Base-by-base conservation (phyloP, 1,139 yeast genomes). In the Kurtzmaniella quercitrusa region DNA sequence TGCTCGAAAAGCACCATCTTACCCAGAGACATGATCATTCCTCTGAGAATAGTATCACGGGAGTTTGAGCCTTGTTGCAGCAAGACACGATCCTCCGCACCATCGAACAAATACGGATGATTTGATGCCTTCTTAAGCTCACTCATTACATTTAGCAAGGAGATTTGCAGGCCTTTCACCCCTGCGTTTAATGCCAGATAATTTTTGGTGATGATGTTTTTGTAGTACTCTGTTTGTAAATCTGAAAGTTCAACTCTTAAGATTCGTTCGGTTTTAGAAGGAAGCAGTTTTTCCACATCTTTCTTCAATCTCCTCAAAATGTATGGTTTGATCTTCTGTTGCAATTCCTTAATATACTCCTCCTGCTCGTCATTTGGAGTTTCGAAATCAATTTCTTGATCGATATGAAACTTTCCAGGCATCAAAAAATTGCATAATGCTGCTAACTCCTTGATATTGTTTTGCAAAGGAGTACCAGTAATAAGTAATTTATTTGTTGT, bases 401-500 rank as follows among this genome's bases (percentile, higher is more conserved):
- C 96, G 53, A 94, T 91, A 47, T 75, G 75, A 54, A 91, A 82
- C 54, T 81, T 82, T 0, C 98, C 98, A 1, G 98, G 98, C 96
- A 90, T 90, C 58, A 94, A 73, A 62, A 94, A 94, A 60, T 93
- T 88, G 46, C 95, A 90, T 50, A 94, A 75, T 0, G 99, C 98
- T 1, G 96, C 96, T 52, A 94, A 75, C 65, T 94, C 99, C 57
- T 89, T 88, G 55, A 94, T 85, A 61, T 93, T 94, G 60, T 94
- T 94, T 62, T 93, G 99, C 51, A 93, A 74, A 3, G 99, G 99
- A 1, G 99, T 94, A 67, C 99, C 99, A 3, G 99, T 94, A 53
- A 94, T 94, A 50, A 94, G 75, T 47, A 94, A 69, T 52, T 98
- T 74, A 63, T 94, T 93, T 3, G 84, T 77, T 14, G 86, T 94